These are phyloP conservation scores for Leccinum griseonigrum DNA, from an alignment of 1,284 basidiomycete species.

Conservation along the genomic window DNA sequence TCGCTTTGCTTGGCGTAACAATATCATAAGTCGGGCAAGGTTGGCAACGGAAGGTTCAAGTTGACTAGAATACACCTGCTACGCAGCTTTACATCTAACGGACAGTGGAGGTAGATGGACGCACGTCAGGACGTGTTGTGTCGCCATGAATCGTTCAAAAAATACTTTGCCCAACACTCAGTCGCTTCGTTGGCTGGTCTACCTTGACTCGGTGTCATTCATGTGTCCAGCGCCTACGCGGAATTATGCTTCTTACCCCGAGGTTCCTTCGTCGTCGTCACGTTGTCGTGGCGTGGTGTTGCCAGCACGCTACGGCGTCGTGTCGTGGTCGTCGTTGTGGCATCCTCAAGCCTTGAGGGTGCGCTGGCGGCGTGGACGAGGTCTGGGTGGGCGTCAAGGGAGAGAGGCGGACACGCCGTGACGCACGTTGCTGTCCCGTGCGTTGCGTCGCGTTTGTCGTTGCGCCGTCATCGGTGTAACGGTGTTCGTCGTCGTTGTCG, in stretches of 20 bases:
- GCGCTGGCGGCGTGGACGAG: too few relatives aligned
- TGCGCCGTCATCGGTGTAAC: too few relatives aligned
- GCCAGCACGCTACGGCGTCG: too few relatives aligned
- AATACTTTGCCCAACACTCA: constrained; percentile 19
- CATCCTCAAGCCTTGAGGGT: too few relatives aligned
- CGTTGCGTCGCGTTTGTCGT: too few relatives aligned
- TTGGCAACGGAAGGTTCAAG: constrained; percentile 19
- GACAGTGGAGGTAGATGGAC: constrained; percentile 3
- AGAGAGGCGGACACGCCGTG: too few relatives aligned
- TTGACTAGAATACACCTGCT: constrained; percentile 26
- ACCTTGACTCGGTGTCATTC: constrained; percentile 14
- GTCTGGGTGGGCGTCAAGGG: too few relatives aligned
- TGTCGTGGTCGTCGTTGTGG: too few relatives aligned
- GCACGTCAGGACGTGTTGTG: constrained; percentile 26
- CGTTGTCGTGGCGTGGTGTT: too few relatives aligned
- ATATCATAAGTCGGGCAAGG: constrained; percentile 22
- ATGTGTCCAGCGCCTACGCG: background rate
- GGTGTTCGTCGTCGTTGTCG: too few relatives aligned
- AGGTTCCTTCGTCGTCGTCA: constrained; percentile 12
- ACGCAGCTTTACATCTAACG: background rate
- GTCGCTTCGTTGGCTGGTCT: constrained; percentile 18
- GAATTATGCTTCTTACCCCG: constrained; percentile 8
- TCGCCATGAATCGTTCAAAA: constrained; percentile 21
- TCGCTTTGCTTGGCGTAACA: constrained; percentile 17
- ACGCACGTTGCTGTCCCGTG: too few relatives aligned